Conservation (phyloP, 176 grass and related monocot genomes). For the Miscanthus lutarioriparius region DNA sequence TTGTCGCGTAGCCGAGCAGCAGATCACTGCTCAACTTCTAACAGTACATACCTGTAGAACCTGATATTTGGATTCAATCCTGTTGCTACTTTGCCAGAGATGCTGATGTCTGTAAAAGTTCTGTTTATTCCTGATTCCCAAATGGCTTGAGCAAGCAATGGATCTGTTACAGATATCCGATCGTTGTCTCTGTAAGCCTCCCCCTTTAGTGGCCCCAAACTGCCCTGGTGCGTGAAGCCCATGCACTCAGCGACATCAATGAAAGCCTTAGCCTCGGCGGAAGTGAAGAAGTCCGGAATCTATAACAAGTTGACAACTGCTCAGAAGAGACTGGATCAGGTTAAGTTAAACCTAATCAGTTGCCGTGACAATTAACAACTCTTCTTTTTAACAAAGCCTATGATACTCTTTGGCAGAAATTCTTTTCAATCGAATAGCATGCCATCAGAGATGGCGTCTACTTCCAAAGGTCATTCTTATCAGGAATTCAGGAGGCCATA, state of each 20-base stretch:
- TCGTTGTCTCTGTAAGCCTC: slow-evolving; percentile 94
- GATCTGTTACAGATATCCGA: slow-evolving; percentile 77
- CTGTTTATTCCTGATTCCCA: slow-evolving; percentile 88
- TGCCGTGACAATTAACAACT: background rate
- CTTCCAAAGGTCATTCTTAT: background rate
- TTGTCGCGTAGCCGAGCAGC: background rate
- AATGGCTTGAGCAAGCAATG: slow-evolving; percentile 67
- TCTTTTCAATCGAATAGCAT: background rate
- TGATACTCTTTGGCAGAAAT: background rate
- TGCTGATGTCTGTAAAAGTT: slow-evolving; percentile 64
- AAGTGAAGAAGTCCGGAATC: slow-evolving; percentile 74
- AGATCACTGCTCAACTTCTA: background rate
- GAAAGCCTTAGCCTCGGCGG: slow-evolving; percentile 70
- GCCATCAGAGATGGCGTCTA: background rate
- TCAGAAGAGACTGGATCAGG: background rate
- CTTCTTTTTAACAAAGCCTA: background rate
- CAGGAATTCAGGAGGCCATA: background rate
- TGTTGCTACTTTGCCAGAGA: slow-evolving; percentile 60
- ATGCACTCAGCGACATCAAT: slow-evolving; percentile 61
- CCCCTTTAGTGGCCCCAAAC: slow-evolving; percentile 74
- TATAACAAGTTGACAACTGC: slow-evolving; percentile 24
- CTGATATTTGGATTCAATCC: slow-evolving; percentile 93
- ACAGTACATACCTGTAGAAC: slow-evolving; percentile 67
- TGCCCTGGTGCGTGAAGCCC: slow-evolving; percentile 88
- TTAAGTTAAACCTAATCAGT: background rate